Evolutionary conservation across 148 eudicot genomes (phyloP), one percentile per base, ranked within the genome.

Genomic region (Rhododendron mucronatum): DNA sequence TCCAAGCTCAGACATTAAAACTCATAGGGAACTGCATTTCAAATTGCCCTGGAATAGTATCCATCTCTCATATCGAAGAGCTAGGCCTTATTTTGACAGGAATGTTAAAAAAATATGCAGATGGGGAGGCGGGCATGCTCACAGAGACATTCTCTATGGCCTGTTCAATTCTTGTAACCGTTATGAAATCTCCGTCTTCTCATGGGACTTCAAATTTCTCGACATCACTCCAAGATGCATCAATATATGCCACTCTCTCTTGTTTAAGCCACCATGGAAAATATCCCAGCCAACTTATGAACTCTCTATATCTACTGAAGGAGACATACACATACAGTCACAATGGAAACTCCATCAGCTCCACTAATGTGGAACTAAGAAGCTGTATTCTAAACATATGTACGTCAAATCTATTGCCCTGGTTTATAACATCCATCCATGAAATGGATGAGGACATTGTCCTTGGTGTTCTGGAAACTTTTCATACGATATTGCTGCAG

Each of bases 361-460:
- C 88, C 82, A 69, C 85, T 39, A 89, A 81, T 82, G 65, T 74
- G 77, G 93, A 92, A 69, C 83, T 90, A 37, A 89, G 91, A 80
- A 85, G 82, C 83, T 90, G 85, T 82, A 91, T 92, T 50, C 30
- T 95, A 82, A 95, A 91, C 86, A 83, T 93, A 53, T 95, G 92
- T 84, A 90, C 91, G 86, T 84, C 87, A 80, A 91, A 93, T 87
- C 78, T 97, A 87, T 88, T 94, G 89, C 99, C 98, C 85, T 97
- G 98, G 99, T 93, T 97, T 87, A 84, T 91, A 73, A 87, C 81
- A 63, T 81, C 87, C 67, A 50, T 93, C 86, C 88, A 90, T 88
- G 97, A 91, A 44, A 91, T 94, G 89, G 95, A 96, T 83, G 97
- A 94, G 88, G 98, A 94, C 81, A 89, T 87, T 89, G 89, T 91